phyloP scores from a whole-genome alignment of 805 yeast genomes.

The Dipodascopsis tothii region DNA sequence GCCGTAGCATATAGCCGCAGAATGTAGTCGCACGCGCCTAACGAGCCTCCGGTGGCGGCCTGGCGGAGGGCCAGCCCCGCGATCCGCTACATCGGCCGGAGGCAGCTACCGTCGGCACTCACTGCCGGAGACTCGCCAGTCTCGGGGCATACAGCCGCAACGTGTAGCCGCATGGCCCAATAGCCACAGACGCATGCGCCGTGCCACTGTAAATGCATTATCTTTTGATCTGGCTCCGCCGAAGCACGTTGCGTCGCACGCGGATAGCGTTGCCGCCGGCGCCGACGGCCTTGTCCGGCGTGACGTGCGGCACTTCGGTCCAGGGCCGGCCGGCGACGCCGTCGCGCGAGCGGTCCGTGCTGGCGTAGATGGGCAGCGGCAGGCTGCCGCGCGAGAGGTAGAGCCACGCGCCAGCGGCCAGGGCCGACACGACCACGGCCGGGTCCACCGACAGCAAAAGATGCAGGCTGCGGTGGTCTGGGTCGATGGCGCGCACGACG shows the following conservation, averaged over 20 bases:
- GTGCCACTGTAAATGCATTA: conserved; percentile 1
- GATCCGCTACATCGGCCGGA: no score
- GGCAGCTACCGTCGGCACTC: neutral
- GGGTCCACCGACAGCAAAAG: conserved; percentile 6
- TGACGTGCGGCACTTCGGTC: conserved; percentile 14
- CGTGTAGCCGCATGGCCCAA: neutral
- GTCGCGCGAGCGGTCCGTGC: conserved; percentile 9
- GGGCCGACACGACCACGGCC: neutral
- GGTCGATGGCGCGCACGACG: conserved; percentile 14
- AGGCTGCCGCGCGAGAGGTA: conserved; percentile 12
- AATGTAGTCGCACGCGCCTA: no score
- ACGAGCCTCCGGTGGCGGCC: no score
- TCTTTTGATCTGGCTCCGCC: conserved; percentile 13
- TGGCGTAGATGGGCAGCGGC: conserved; percentile 11
- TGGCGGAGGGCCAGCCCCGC: no score
- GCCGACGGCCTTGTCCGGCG: conserved; percentile 2
- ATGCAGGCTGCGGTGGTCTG: conserved; percentile 1
- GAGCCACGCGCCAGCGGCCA: neutral
- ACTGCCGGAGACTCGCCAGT: neutral
- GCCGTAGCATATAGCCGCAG: no score
- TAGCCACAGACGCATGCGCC: neutral
- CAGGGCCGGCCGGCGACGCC: conserved; percentile 8
- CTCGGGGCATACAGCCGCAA: neutral
- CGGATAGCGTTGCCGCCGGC: conserved; percentile 9
- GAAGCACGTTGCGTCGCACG: conserved; percentile 15